Percentiles rank a stretch among this genome's conserved stretches.
These are phyloP conservation scores for Cyanodermella asteris DNA, from an alignment of 2,329 filamentous ascomycete genomes.

Conservation along the genomic window DNA sequence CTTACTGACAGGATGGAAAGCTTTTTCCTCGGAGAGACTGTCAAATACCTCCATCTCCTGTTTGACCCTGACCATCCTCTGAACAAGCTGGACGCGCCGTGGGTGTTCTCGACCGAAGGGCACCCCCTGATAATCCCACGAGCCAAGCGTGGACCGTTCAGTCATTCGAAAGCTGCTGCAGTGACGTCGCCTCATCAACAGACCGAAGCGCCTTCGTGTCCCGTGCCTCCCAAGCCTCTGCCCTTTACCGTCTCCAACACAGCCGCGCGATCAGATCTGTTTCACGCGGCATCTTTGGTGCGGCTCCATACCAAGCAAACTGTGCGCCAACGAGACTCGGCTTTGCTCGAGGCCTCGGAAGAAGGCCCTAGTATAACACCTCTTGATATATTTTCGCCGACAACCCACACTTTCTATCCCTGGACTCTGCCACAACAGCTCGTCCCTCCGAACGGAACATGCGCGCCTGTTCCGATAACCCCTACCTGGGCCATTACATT, in stretches of 20 bases:
- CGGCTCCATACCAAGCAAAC: constrained; percentile 54
- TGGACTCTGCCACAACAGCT: constrained; percentile 70
- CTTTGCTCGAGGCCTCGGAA: constrained; percentile 29
- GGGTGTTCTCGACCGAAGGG: constrained; percentile 89
- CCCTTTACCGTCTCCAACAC: constrained; percentile 58
- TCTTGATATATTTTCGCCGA: constrained; percentile 34
- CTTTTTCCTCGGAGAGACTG: constrained; percentile 91
- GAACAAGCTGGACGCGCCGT: constrained; percentile 66
- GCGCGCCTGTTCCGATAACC: constrained; percentile 46
- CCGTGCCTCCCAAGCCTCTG: constrained; percentile 33
- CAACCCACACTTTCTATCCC: constrained; percentile 71
- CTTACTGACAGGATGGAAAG: constrained; percentile 93
- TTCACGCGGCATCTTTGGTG: constrained; percentile 70
- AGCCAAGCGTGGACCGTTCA: constrained; percentile 3
- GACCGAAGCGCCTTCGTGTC: constrained; percentile 36
- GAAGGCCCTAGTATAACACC: constrained; percentile 33
- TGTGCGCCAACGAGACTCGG: constrained; percentile 33
- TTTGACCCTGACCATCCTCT: constrained; percentile 73
- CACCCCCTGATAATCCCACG: constrained; percentile 73
- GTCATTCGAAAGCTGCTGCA: constrained; percentile 5
- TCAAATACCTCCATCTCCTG: constrained; percentile 84
- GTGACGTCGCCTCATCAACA: constrained; percentile 3
- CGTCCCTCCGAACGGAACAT: constrained; percentile 57
- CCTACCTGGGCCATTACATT: constrained; percentile 51
- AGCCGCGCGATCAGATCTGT: constrained; percentile 60